Evolutionary conservation across 73 alveolate genomes (phyloP), one percentile per base, ranked within the genome.

Genomic region (Uronychia binucleata): DNA sequence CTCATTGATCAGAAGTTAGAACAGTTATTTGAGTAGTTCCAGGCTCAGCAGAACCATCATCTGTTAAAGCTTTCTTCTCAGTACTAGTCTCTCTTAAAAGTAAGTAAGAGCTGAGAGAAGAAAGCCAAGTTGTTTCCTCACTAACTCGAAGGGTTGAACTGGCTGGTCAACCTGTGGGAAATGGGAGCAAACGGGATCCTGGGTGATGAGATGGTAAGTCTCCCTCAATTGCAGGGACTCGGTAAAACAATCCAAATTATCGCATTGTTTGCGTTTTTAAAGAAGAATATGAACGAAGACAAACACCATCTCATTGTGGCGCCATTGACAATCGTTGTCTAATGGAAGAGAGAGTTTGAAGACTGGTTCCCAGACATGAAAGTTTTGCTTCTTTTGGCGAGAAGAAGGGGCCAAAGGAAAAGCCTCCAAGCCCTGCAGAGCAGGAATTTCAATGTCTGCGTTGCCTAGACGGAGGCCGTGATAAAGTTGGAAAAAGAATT

Each of bases 191-290:
- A 86, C 58, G 92, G 92, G 0, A 86, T 86, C 33, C 87, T 86
- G 28, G 92, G 97, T 28, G 98, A 94, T 94, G 98, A 94, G 33
- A 94, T 93, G 98, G 92, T 86, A 86, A 85, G 79, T 8, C 19
- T 59, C 25, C 27, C 28, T 85, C 0, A 35, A 25, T 31, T 14
- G 78, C 58, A 86, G 92, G 98, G 98, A 33, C 81, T 94, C 35
- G 98, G 98, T 14, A 94, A 94, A 77, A 94, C 98, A 28, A 93
- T 94, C 67, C 79, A 94, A 77, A 82, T 95, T 0, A 93, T 93
- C 14, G 30, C 96, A 33, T 82, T 94, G 67, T 30, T 94, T 5
- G 94, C 92, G 19, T 93, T 84, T 60, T 67, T 94, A 30, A 79
- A 88, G 30, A 93, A 92, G 79, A 88, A 57, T 79, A 78, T 58